Percentiles rank a stretch among this genome's conserved stretches.
These are phyloP conservation scores for Clausena lansium DNA, from an alignment of 345 rosid genomes.

Conservation along the genomic window DNA sequence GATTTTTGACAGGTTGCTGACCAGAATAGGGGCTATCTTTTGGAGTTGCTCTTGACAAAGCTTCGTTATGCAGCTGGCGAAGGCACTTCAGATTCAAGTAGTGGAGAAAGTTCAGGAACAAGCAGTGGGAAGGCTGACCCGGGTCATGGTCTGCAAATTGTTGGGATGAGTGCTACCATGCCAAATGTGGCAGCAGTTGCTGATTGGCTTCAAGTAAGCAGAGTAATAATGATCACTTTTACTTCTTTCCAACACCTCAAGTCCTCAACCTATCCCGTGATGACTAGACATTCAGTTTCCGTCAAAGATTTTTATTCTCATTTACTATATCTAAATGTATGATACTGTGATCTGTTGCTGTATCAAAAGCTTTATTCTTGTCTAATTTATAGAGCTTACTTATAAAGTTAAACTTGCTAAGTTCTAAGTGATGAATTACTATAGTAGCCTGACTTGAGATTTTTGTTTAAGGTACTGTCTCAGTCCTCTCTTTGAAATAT, in stretches of 20 bases:
- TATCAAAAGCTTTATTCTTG: neutral
- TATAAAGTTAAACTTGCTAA: neutral
- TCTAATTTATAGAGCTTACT: neutral
- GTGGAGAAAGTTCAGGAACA: constrained; percentile 83
- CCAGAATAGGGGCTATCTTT: constrained; percentile 91
- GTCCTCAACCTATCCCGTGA: neutral
- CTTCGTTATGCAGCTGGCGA: constrained; percentile 98
- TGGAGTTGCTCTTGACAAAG: constrained; percentile 92
- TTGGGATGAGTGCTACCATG: constrained; percentile 99
- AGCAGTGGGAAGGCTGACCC: constrained; percentile 82
- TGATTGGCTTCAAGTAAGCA: constrained; percentile 94
- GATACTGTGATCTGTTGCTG: neutral
- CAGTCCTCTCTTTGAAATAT: neutral
- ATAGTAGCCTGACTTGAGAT: neutral
- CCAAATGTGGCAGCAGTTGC: constrained; percentile 98
- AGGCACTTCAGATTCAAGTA: constrained; percentile 72
- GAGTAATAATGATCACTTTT: constrained; percentile 7
- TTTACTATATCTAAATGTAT: neutral
- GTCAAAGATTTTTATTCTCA: constrained; percentile 1
- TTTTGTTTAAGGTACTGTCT: neutral
- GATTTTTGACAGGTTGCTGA: constrained; percentile 75
- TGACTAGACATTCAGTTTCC: constrained; percentile 7
- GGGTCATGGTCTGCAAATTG: constrained; percentile 86
- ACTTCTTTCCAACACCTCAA: neutral
- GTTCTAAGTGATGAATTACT: neutral